A percentile compares a stretch with the other conserved stretches of the same genome.
Evolutionary conservation across 1,139 yeast genomes (phyloP).

Genomic region (Zygotorulaspora mrakii): DNA sequence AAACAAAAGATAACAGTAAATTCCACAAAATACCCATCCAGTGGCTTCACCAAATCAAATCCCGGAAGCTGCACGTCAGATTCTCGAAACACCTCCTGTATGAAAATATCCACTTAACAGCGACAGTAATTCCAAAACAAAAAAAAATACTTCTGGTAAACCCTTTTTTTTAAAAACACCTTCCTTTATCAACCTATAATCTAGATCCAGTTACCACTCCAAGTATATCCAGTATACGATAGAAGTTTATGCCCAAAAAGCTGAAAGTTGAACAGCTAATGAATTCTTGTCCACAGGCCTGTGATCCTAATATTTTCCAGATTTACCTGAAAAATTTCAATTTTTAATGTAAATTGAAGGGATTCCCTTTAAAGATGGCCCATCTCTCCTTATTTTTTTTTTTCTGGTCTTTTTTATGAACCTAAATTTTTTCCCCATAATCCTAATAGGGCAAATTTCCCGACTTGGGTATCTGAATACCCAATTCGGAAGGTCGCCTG

Average conservation of each 20-base stretch:
- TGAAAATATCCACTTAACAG: not conserved
- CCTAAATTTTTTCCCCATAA: constrained; percentile 16
- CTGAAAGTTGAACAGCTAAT: too few species aligned
- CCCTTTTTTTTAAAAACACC: too few species aligned
- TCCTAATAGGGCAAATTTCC: constrained; percentile 6
- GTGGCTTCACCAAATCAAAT: not conserved
- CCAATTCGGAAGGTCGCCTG: not conserved
- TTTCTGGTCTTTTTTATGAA: constrained; percentile 6
- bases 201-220: too few species aligned
- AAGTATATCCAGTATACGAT: too few species aligned
- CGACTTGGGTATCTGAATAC: not conserved
- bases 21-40: constrained; percentile 1
- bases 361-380: constrained; percentile 10
- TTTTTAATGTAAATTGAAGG: not conserved
- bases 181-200: not conserved
- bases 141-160: not conserved
- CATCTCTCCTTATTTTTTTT: constrained; percentile 15
- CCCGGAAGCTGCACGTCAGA: too few species aligned
- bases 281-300: too few species aligned
- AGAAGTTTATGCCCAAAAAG: too few species aligned
- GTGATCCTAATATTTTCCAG: not conserved
- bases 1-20: constrained; percentile 1
- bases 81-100: too few species aligned
- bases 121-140: not conserved
- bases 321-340: not conserved